Conservation (phyloP, 306 rosid genomes). For the Alnus rubra region DNA sequence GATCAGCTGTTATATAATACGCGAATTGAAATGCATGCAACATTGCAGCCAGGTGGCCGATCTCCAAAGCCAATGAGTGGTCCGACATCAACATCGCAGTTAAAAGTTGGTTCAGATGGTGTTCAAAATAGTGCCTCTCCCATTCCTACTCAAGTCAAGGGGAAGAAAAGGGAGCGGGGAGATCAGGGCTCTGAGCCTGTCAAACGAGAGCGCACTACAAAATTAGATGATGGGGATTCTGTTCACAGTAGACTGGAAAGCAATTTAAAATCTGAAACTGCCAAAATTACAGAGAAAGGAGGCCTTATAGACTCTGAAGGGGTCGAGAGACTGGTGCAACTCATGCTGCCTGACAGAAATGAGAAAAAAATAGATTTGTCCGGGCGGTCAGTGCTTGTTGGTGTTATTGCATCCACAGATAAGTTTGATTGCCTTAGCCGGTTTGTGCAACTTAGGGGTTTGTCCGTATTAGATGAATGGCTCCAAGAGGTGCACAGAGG, state of each 20-base stretch:
- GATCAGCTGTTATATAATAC: slow-evolving; percentile 75
- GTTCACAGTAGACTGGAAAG: slow-evolving; percentile 56
- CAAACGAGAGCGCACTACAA: slow-evolving; percentile 66
- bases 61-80: slow-evolving; percentile 89
- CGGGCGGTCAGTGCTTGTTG: slow-evolving; percentile 71
- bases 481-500: slow-evolving; percentile 90
- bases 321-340: slow-evolving; percentile 76
- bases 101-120: slow-evolving; percentile 76
- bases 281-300: slow-evolving; percentile 86
- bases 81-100: slow-evolving; percentile 64
- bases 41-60: slow-evolving; percentile 91
- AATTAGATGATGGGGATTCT: slow-evolving; percentile 77
- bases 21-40: slow-evolving; percentile 85
- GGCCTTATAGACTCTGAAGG: slow-evolving; percentile 73
- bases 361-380: slow-evolving; percentile 79
- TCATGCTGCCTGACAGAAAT: slow-evolving; percentile 65
- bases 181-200: slow-evolving; percentile 70
- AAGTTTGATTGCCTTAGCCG: slow-evolving; percentile 65
- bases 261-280: slow-evolving; percentile 65
- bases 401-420: slow-evolving; percentile 74
- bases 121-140: slow-evolving; percentile 63
- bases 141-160: slow-evolving; percentile 65
- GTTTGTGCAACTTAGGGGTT: slow-evolving; percentile 76
- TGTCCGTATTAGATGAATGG: slow-evolving; percentile 87
- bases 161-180: slow-evolving; percentile 83